Conservation (phyloP, 352 stramenopile genomes). For the Phytophthora parvispora region DNA sequence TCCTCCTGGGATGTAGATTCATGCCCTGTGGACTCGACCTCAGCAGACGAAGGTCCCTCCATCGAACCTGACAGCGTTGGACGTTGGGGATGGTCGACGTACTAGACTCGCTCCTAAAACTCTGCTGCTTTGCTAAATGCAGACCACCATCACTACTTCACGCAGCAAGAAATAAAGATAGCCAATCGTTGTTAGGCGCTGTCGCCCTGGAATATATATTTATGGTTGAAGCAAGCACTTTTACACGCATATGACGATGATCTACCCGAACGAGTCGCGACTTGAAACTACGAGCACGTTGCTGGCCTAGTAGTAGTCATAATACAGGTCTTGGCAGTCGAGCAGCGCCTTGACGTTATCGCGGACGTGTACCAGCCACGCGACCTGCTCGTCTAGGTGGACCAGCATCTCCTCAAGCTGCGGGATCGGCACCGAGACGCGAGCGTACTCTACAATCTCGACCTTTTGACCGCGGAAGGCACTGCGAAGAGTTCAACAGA, state of each 20-base stretch:
- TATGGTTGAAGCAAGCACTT: constrained; percentile 16
- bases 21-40: background rate
- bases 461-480: constrained; percentile 80
- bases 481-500: constrained; percentile 33
- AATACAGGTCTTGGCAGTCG: constrained; percentile 65
- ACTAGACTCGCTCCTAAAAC: background rate
- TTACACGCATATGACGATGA: constrained; percentile 17
- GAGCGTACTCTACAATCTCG: constrained; percentile 84
- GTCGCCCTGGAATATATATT: constrained; percentile 27
- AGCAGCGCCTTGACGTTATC: constrained; percentile 82
- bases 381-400: constrained; percentile 72
- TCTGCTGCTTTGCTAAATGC: constrained; percentile 10
- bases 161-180: constrained; percentile 17
- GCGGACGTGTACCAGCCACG: constrained; percentile 72
- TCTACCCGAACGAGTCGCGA: background rate
- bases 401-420: constrained; percentile 85
- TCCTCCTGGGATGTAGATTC: background rate
- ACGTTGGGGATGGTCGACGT: no score
- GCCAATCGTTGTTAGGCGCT: constrained; percentile 1
- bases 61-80: constrained; percentile 3
- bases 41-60: constrained; percentile 2
- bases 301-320: constrained; percentile 36
- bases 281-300: background rate
- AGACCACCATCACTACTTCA: background rate
- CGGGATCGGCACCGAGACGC: constrained; percentile 71